A percentile compares a stretch with the other conserved stretches of the same genome.
Evolutionary conservation across 176 grass and related monocot species (phyloP).

Genomic region (Rhynchospora pubera): DNA sequence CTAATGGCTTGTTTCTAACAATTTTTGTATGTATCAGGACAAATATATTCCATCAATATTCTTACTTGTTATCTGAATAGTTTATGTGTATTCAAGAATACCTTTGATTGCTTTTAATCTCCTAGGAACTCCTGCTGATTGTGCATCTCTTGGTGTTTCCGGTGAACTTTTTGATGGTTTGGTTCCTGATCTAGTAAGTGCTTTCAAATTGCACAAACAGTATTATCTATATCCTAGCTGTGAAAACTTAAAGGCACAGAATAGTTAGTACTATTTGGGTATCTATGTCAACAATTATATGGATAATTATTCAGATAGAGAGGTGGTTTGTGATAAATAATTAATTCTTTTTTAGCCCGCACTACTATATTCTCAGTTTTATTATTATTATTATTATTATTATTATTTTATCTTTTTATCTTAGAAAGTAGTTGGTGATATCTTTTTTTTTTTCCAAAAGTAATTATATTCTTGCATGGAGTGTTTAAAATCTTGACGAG

Average conservation of each 20-base stretch:
- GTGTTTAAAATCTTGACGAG: neutral
- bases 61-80: neutral
- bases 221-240: neutral
- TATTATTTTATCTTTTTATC: no score
- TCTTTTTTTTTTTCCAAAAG: neutral
- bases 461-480: neutral
- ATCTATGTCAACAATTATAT: neutral
- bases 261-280: neutral
- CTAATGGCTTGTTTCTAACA: neutral
- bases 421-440: neutral
- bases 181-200: slow-evolving; percentile 77
- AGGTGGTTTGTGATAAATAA: neutral
- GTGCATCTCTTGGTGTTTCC: slow-evolving; percentile 84
- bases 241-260: neutral
- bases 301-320: neutral
- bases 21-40: neutral
- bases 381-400: neutral
- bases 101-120: slow-evolving; percentile 9
- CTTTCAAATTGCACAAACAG: slow-evolving; percentile 7
- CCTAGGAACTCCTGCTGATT: slow-evolving; percentile 84
- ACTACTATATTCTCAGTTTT: neutral
- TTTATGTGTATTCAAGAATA: neutral
- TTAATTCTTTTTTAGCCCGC: neutral
- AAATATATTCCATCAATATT: slow-evolving; percentile 13
- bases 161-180: slow-evolving; percentile 86